Percentiles rank a stretch among this genome's conserved stretches.
phyloP scores from a whole-genome alignment of 2,329 filamentous ascomycete genomes.

The Xylogone sp. region DNA sequence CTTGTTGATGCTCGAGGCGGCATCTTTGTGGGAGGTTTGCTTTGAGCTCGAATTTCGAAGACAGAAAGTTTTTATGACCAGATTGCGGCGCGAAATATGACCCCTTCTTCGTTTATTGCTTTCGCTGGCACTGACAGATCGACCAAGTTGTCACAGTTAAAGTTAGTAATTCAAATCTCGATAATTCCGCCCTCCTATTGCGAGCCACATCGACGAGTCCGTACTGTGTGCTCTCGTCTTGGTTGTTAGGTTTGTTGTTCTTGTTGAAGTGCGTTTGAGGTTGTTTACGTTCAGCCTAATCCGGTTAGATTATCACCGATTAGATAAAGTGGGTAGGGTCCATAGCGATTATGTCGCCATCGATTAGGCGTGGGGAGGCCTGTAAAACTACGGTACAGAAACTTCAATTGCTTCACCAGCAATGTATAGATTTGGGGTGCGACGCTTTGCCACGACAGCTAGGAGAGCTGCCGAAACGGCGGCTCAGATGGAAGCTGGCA shows the following conservation, averaged over 20 bases:
- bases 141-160: no score
- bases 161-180: no score
- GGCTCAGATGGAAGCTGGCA: slow-evolving; percentile 42
- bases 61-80: no score
- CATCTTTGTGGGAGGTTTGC: slow-evolving; percentile 30
- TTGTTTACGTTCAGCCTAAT: slow-evolving; percentile 1
- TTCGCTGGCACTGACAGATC: neutral
- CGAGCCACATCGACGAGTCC: neutral
- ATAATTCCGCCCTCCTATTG: neutral
- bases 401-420: slow-evolving; percentile 2
- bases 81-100: no score
- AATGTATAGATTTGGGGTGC: slow-evolving; percentile 54
- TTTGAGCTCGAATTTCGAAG: no score
- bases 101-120: neutral
- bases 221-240: neutral
- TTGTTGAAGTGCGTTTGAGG: neutral
- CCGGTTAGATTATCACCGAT: neutral
- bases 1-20: slow-evolving; percentile 38
- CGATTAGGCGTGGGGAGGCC: neutral
- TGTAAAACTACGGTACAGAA: neutral
- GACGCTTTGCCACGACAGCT: slow-evolving; percentile 53
- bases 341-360: neutral
- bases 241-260: neutral
- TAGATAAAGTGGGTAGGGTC: neutral
- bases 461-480: slow-evolving; percentile 42